These are phyloP conservation scores for Amphichorda felina DNA, from an alignment of 2,329 filamentous ascomycete genomes.

Conservation along the genomic window DNA sequence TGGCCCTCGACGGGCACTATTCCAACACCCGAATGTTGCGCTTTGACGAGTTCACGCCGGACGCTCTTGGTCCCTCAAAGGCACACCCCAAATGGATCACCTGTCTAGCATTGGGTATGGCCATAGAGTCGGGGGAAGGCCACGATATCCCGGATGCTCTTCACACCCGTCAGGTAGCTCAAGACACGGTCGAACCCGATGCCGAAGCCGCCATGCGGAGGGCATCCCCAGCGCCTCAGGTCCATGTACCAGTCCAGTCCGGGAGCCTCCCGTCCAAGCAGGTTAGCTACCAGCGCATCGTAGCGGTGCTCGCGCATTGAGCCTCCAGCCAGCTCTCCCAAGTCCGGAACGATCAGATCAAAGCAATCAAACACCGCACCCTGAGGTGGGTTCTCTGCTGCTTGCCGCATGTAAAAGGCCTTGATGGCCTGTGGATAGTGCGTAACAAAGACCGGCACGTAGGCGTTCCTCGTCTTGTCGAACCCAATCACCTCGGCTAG, in stretches of 20 bases:
- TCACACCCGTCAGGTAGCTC: constrained; percentile 70
- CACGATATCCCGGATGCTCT: constrained; percentile 75
- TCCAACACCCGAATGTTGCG: too few species aligned
- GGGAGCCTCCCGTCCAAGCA: constrained; percentile 43
- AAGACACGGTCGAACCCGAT: constrained; percentile 81
- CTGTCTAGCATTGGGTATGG: constrained; percentile 44
- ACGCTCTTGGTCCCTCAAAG: too few species aligned
- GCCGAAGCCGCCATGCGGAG: constrained; percentile 84
- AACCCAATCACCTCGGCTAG: constrained; percentile 57
- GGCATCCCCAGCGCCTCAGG: constrained; percentile 79
- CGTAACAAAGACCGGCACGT: constrained; percentile 75
- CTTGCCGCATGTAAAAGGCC: constrained; percentile 61
- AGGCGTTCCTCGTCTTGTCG: constrained; percentile 28
- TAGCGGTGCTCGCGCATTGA: constrained; percentile 81
- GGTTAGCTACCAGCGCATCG: constrained; percentile 49
- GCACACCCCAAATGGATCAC: background rate
- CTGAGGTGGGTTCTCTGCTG: constrained; percentile 10
- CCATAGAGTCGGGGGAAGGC: constrained; percentile 70
- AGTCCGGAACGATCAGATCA: constrained; percentile 74
- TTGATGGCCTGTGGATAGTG: constrained; percentile 85
- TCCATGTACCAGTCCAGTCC: constrained; percentile 76
- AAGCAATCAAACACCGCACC: constrained; percentile 63
- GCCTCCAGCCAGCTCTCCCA: constrained; percentile 79
- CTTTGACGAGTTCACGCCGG: too few species aligned
- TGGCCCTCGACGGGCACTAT: too few species aligned